Conservation (phyloP, 2,329 filamentous ascomycete genomes). For the Aureobasidium sp. region DNA sequence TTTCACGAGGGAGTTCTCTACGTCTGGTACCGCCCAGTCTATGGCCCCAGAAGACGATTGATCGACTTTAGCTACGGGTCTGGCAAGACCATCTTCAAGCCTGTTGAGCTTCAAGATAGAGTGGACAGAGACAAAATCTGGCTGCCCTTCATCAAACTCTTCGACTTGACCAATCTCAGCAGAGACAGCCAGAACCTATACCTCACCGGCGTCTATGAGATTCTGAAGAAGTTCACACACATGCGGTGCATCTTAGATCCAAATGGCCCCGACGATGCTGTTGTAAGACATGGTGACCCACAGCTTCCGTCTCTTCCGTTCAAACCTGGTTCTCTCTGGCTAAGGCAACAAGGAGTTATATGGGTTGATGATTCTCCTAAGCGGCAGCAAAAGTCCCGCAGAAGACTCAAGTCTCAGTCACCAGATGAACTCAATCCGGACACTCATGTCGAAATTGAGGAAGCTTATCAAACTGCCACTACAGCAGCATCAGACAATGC, state of each 20-base stretch:
- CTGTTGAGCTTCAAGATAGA: neutral
- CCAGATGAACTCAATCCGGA: neutral
- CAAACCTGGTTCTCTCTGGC: neutral
- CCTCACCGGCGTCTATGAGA: neutral
- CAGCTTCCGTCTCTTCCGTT: neutral
- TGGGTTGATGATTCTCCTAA: neutral
- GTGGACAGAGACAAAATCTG: neutral
- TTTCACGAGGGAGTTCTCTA: neutral
- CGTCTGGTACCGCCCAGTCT: neutral
- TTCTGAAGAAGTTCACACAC: neutral
- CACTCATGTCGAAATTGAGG: neutral
- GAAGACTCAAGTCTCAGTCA: neutral
- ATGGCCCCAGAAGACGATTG: neutral
- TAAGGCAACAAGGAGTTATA: neutral
- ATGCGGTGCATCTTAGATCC: neutral
- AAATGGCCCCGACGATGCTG: neutral
- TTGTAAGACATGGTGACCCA: neutral
- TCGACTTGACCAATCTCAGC: neutral
- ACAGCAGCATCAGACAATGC: neutral
- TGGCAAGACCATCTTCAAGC: neutral
- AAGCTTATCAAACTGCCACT: neutral
- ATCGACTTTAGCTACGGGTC: neutral
- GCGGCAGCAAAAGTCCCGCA: neutral
- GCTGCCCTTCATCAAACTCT: neutral
- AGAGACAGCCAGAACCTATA: neutral